Evolutionary conservation across 1,139 yeast species (phyloP), one percentile per base, ranked within the genome.

Genomic region (Blastobotrys raffinosifermentans): DNA sequence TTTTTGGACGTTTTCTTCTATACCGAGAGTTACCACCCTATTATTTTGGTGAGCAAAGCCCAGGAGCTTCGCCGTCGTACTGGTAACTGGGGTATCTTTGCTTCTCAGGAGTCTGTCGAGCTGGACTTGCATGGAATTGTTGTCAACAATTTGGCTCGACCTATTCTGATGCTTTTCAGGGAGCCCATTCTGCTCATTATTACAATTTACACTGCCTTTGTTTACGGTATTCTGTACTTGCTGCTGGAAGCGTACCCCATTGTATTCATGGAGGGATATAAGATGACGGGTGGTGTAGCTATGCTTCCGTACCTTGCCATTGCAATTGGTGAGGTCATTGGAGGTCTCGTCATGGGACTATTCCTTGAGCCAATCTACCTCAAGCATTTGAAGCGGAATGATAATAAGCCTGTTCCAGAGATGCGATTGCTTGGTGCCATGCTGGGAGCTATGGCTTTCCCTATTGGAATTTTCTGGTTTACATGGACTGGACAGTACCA

Each of bases 401-500:
- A 70, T 29, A 80, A 79, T 34, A 71, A 69, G 46, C 79, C 81
- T 11, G 70, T 78, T 8, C 94, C 96, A 1, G 96, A 86, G 58
- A 81, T 77, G 29, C 76, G 95, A 62, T 65, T 87, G 45, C 77
- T 78, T 7, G 78, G 89, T 15, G 76, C 82, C 80, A 72, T 83
- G 63, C 57, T 71, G 34, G 89, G 94, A 20, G 77, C 79, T 21
- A 48, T 82, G 41, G 57, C 72, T 10, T 84, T 85, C 66, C 80
- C 93, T 23, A 67, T 75, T 46, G 95, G 95, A 36, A 67, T 86
- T 43, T 70, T 86, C 51, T 84, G 94, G 94, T 69, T 85, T 54
- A 77, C 85, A 37, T 85, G 94, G 94, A 67, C 86, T 2, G 95
- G 95, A 53, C 72, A 75, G 50, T 86, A 75, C 59, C 78, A 72